Evolutionary conservation across 148 eudicot species (phyloP).

Genomic region (Rhododendron vialii): DNA sequence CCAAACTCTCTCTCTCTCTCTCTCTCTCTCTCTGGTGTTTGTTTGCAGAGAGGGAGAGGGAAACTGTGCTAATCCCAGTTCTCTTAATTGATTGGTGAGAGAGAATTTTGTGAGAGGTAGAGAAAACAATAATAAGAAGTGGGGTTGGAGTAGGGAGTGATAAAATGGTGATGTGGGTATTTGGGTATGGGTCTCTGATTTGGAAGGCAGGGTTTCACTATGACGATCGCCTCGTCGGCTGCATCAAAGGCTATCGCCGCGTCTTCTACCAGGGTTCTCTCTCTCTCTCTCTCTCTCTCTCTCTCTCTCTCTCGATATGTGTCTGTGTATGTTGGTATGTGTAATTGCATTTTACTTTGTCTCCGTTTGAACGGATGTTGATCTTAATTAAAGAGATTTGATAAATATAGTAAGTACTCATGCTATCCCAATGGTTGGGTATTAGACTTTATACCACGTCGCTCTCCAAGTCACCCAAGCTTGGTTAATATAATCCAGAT

Average conservation of each 20-base stretch:
- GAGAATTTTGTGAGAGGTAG: not conserved
- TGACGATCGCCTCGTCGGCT: conserved; percentile 79
- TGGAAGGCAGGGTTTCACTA: conserved; percentile 91
- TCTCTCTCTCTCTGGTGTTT: conserved; percentile 1
- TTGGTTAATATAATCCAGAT: no score
- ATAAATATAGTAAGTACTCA: not conserved
- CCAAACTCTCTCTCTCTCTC: not conserved
- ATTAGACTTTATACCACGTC: not conserved
- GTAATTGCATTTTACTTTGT: not conserved
- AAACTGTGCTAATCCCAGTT: not conserved
- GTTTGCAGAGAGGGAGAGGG: not conserved
- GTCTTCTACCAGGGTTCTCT: conserved; percentile 77
- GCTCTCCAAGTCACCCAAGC: no score
- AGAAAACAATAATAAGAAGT: not conserved
- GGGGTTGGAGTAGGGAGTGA: not conserved
- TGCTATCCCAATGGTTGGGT: not conserved
- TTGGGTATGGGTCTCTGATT: conserved; percentile 90
- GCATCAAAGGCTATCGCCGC: conserved; percentile 83
- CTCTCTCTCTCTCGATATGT: not conserved
- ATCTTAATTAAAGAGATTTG: not conserved
- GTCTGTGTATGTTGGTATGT: not conserved
- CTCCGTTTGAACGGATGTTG: not conserved
- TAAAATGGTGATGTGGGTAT: conserved; percentile 85
- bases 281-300: not conserved
- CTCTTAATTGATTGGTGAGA: not conserved